Base-by-base conservation (phyloP, 2,329 filamentous ascomycete species). In the Mycosphaerelloides madeirae region DNA sequence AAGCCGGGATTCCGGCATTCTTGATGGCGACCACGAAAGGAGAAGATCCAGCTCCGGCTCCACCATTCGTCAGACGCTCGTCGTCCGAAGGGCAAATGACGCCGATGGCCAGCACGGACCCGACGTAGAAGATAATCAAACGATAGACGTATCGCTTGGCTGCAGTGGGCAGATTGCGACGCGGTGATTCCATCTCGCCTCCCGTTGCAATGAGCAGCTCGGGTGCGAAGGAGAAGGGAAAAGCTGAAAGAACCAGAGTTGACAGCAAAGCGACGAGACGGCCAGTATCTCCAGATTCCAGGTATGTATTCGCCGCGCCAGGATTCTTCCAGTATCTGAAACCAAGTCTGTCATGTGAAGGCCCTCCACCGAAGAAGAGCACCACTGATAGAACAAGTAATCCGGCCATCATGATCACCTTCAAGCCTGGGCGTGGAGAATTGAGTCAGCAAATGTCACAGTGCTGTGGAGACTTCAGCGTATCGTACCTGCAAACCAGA, bases 121-220 rank as follows among this genome's bases (percentile, higher is more conserved):
- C 63, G 41, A 82, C 67, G 59, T 82, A 82, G 68, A 82, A 81
- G 61, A 81, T 70, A 12, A 81, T 65, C n/a, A 83, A 68, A 11
- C 80, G 79, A 59, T 74, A 80, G 62, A 82, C 79, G 60, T 77
- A 80, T 7, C 76, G 71, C n/a, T 75, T 71, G 0, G 75, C 76
- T 1, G 79, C 80, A 14, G 69, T 75, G 13, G 79, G 79, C 6
- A 84, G 67, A 50, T 80, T 81, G 32, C 72, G 69, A n/a, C 78
- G 70, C 1, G 76, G 79, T 9, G 66, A 73, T 50, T 76, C 66
- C 70, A 79, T 80, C 54, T 82, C 80, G 9, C 78, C 78, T 15
- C 72, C 55, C 15, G 59, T 59, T 20, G 77, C 75, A 29, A 79
- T 70, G 37, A 80, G 68, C 28, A 80, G 60, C 52, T 80, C 77